A percentile compares a stretch with the other conserved stretches of the same genome.
Evolutionary conservation across 768 basidiomycete species (phyloP).

Genomic region (Crucibulum laeve): DNA sequence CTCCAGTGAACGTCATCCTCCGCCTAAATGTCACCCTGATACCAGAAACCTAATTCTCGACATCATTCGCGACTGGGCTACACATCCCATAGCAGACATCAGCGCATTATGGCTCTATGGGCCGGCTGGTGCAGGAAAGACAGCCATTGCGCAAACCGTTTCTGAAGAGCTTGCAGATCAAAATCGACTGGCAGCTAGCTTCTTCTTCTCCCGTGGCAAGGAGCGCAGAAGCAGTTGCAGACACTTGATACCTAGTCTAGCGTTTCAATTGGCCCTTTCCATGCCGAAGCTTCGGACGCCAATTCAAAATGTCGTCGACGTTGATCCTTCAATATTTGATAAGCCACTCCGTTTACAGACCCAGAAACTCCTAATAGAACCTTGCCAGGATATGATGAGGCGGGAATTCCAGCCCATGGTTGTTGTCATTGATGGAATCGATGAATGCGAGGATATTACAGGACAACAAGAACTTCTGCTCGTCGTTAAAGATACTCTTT

Average conservation of each 20-base stretch:
- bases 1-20: constrained; percentile 10
- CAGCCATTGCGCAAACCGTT: constrained; percentile 23
- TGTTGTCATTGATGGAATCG: constrained; percentile 20
- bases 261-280: constrained; percentile 13
- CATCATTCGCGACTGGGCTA: constrained; percentile 7
- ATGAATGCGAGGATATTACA: constrained; percentile 14
- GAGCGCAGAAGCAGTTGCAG: neutral
- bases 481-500: constrained; percentile 1
- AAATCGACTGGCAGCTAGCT: constrained; percentile 9
- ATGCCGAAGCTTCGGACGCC: constrained; percentile 3
- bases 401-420: neutral
- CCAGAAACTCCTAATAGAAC: constrained; percentile 7
- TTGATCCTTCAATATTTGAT: constrained; percentile 3
- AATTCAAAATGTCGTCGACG: constrained; percentile 4
- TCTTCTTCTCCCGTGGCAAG: constrained; percentile 15
- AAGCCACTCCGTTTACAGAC: constrained; percentile 10
- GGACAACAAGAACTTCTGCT: constrained; percentile 12
- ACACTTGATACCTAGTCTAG: constrained; percentile 14
- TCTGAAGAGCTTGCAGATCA: constrained; percentile 11
- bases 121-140: constrained; percentile 21
- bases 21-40: constrained; percentile 14
- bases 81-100: neutral
- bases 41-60: constrained; percentile 12
- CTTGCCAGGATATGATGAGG: constrained; percentile 3
- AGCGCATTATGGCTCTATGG: constrained; percentile 16